Base-by-base conservation (phyloP, 78 protist species). In the Dictyostelium firmibasis region DNA sequence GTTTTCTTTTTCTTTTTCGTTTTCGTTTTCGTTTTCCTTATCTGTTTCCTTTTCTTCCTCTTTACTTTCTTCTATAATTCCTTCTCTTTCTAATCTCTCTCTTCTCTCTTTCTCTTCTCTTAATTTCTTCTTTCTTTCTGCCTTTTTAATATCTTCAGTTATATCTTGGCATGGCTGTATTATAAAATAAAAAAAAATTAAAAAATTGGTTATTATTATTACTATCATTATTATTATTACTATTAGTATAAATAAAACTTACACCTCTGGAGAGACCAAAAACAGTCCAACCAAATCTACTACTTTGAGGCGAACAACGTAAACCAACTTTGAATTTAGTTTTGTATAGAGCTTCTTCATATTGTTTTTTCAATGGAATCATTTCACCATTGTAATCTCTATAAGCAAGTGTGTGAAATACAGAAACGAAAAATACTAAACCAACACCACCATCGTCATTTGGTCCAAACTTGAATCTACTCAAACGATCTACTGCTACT, bases 271-370 rank as follows among this genome's bases (percentile, higher is more conserved):
- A 0, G n/a, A 76, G 53, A 11, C 25, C 83, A 57, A 5, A 57
- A 57, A 57, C 27, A 57, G 67, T 20, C 83, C 83, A 76, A 76
- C 83, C 83, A 76, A 76, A 76, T 41, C 33, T n/a, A 76, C 41
- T 76, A 1, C 38, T 33, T 23, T 16, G 10, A 0, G 57, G 62
- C 8, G 14, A 20, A 16, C n/a, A 76, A 10, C 31, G 23, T 38
- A 76, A 38, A 76, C n/a, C 41, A 76, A 76, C 23, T 38, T 38
- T 33, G 41, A 38, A 76, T 5, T 18, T n/a, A 6, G 47, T 20
- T n/a, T 3, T 36, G 25, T 38, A 76, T 1, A 76, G 14, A 18
- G 33, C n/a, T 2, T 36, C 83, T 76, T 76, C 83, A 76, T 3
- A 10, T 33, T 33, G 62, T n/a, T 41, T 11, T n/a, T n/a, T 31